These are phyloP conservation scores for Moesziomyces parantarcticus DNA, from an alignment of 1,284 basidiomycete species.

Conservation along the genomic window DNA sequence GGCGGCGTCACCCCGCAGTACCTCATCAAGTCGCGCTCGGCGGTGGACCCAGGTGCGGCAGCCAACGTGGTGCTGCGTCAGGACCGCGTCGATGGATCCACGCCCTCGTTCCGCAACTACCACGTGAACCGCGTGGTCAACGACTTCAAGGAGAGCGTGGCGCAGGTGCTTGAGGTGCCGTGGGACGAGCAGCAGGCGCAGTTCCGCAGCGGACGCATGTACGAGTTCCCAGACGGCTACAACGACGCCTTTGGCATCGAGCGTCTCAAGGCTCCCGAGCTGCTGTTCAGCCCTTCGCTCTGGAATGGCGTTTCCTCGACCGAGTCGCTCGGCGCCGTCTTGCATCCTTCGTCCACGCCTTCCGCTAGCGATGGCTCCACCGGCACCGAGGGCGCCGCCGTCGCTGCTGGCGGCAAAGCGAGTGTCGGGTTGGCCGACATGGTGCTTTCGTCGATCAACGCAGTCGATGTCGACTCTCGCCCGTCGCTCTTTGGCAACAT, in stretches of 20 bases:
- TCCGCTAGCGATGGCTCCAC: constrained; percentile 5
- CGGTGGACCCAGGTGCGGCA: constrained; percentile 75
- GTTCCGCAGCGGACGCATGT: constrained; percentile 69
- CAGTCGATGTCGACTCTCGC: constrained; percentile 91
- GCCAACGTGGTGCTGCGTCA: constrained; percentile 70
- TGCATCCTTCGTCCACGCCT: constrained; percentile 22
- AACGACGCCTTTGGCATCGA: constrained; percentile 85
- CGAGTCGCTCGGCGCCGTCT: constrained; percentile 22
- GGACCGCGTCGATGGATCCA: constrained; percentile 70
- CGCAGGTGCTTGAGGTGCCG: constrained; percentile 82
- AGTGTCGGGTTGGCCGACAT: constrained; percentile 69
- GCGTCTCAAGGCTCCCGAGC: constrained; percentile 85
- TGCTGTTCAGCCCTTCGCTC: constrained; percentile 84
- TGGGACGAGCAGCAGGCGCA: constrained; percentile 81
- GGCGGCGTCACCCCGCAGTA: constrained; percentile 74
- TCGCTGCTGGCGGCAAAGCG: constrained; percentile 17
- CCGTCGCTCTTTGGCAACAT: constrained; percentile 90
- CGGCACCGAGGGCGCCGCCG: background rate
- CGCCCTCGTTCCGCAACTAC: constrained; percentile 82
- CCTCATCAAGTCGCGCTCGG: constrained; percentile 81
- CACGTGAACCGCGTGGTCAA: constrained; percentile 87
- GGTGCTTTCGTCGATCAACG: constrained; percentile 81
- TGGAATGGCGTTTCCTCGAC: constrained; percentile 69
- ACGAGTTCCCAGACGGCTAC: constrained; percentile 97
- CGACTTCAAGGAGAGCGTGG: constrained; percentile 90